A percentile compares a stretch with the other conserved stretches of the same genome.
phyloP scores from a whole-genome alignment of 1,284 basidiomycete species.

The Cutaneotrichosporon sp. region DNA sequence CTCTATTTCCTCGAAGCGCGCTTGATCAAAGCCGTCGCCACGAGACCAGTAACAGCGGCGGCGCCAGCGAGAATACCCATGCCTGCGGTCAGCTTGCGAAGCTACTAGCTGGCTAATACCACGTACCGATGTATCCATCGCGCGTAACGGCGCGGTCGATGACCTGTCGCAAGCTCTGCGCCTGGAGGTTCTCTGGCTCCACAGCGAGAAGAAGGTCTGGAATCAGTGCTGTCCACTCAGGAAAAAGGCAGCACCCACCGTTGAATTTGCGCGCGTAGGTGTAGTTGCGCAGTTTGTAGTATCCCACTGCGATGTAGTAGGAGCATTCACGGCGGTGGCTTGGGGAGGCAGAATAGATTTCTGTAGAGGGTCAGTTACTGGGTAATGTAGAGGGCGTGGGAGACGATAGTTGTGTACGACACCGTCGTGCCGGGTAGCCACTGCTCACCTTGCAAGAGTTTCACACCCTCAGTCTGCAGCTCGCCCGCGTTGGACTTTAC shows the following conservation, averaged over 20 bases:
- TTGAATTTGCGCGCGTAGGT: constrained; percentile 91
- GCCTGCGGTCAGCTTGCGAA: constrained; percentile 51
- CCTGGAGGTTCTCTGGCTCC: constrained; percentile 92
- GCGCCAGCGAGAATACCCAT: constrained; percentile 90
- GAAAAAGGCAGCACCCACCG: constrained; percentile 52
- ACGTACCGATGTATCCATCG: constrained; percentile 58
- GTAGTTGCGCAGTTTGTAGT: constrained; percentile 96
- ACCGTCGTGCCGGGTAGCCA: too few relatives aligned
- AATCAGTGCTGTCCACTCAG: not conserved
- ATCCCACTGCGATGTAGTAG: constrained; percentile 93
- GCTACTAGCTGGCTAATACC: constrained; percentile 18
- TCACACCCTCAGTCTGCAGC: constrained; percentile 85
- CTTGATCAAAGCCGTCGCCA: constrained; percentile 78
- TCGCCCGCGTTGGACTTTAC: constrained; percentile 79
- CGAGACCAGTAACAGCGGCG: constrained; percentile 75
- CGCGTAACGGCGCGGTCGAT: constrained; percentile 83
- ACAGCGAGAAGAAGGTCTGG: constrained; percentile 81
- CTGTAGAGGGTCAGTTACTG: constrained; percentile 50
- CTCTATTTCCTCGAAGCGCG: constrained; percentile 57
- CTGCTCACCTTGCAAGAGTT: constrained; percentile 75
- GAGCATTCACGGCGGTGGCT: constrained; percentile 86
- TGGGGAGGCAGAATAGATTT: constrained; percentile 87
- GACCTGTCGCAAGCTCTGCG: constrained; percentile 73
- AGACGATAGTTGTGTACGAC: not conserved
- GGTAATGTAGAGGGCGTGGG: not conserved